A percentile compares a stretch with the other conserved stretches of the same genome.
These are phyloP conservation scores for Sinapis alba DNA, from an alignment of 441 rosid genomes.

Conservation along the genomic window DNA sequence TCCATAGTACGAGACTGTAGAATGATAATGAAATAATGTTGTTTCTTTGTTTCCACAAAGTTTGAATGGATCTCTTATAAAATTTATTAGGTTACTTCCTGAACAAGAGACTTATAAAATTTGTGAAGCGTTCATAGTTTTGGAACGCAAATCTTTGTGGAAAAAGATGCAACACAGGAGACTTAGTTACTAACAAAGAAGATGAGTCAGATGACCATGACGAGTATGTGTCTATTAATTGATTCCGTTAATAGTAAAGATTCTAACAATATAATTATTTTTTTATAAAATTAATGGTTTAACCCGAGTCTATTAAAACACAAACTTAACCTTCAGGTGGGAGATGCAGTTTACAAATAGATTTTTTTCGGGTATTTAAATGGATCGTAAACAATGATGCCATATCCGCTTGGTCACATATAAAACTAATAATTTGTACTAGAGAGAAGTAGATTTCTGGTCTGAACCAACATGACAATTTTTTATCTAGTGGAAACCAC, in stretches of 20 bases:
- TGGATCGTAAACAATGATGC: no score
- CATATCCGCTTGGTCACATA: no score
- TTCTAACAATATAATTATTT: not conserved
- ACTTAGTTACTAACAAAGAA: not conserved
- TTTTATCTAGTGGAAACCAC: no score
- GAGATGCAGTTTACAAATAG: no score
- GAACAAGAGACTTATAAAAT: not conserved
- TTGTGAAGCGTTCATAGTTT: not conserved
- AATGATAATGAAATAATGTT: not conserved
- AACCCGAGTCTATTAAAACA: no score
- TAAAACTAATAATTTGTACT: no score
- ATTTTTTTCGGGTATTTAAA: no score
- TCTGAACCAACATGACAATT: no score
- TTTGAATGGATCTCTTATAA: not conserved
- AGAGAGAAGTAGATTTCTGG: no score
- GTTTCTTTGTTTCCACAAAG: not conserved
- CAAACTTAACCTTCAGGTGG: no score
- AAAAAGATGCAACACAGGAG: not conserved
- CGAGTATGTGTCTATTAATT: not conserved
- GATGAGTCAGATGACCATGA: not conserved
- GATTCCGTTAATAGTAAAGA: not conserved
- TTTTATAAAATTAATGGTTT: no score
- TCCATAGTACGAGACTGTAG: conserved; percentile 12
- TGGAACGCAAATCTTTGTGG: not conserved
- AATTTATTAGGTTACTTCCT: not conserved